Conservation (phyloP, 768 basidiomycete genomes). For the Boletus tomentosulus region DNA sequence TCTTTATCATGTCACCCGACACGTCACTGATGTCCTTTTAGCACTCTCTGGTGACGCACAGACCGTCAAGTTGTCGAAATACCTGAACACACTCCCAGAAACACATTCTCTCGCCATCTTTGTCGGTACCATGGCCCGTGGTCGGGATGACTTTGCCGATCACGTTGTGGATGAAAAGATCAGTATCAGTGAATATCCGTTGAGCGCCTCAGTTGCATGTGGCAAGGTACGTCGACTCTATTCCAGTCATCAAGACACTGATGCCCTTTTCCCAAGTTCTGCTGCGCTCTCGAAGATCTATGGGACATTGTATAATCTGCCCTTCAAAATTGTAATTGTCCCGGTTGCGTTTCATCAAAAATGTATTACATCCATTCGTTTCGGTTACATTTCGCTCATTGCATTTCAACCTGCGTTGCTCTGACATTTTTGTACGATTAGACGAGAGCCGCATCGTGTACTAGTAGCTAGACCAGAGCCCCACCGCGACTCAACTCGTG, state of each 20-base stretch:
- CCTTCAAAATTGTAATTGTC: neutral
- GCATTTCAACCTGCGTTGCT: slow-evolving; percentile 35
- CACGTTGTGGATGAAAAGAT: slow-evolving; percentile 94
- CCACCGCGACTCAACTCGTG: slow-evolving; percentile 33
- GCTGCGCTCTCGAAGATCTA: slow-evolving; percentile 88
- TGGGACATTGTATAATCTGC: slow-evolving; percentile 81
- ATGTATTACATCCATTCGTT: slow-evolving; percentile 10
- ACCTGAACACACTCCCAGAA: slow-evolving; percentile 79
- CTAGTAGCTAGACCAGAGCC: slow-evolving; percentile 25
- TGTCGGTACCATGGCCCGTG: slow-evolving; percentile 97
- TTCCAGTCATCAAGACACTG: neutral
- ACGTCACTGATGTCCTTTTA: slow-evolving; percentile 28
- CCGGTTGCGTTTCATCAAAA: slow-evolving; percentile 1
- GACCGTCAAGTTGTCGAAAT: slow-evolving; percentile 73
- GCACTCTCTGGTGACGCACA: slow-evolving; percentile 91
- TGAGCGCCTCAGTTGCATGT: slow-evolving; percentile 93
- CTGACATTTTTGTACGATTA: slow-evolving; percentile 12
- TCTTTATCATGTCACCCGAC: neutral
- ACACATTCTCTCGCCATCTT: slow-evolving; percentile 92
- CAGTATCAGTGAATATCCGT: slow-evolving; percentile 87
- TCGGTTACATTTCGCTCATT: slow-evolving; percentile 10
- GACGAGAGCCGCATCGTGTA: slow-evolving; percentile 21
- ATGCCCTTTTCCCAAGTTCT: slow-evolving; percentile 52
- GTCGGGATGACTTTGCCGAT: slow-evolving; percentile 96
- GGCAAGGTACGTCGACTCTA: slow-evolving; percentile 69